Evolutionary conservation across 2,329 filamentous ascomycete genomes (phyloP).

Genomic region (Colletotrichum ledebouriae): DNA sequence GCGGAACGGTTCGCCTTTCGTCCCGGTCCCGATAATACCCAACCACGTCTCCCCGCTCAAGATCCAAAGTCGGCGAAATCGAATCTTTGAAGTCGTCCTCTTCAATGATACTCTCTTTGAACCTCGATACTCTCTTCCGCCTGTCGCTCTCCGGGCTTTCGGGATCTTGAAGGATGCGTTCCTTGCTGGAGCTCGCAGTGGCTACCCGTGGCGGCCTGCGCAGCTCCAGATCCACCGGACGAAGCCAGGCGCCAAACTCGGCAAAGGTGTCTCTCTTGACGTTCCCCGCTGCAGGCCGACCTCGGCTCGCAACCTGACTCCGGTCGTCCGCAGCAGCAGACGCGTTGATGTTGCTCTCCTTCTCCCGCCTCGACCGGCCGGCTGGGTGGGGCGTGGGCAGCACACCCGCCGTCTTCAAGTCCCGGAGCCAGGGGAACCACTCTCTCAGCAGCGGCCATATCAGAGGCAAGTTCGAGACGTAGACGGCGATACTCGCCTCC

Average conservation of each 20-base stretch:
- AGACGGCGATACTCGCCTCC: constrained; percentile 65
- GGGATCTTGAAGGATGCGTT: not conserved
- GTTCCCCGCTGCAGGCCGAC: not conserved
- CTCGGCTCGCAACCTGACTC: not conserved
- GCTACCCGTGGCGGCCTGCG: constrained; percentile 5
- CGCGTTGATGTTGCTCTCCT: not conserved
- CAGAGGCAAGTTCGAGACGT: constrained; percentile 66
- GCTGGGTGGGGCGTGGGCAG: constrained; percentile 15
- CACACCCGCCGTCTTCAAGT: not conserved
- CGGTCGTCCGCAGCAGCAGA: not conserved
- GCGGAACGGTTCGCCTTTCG: not conserved
- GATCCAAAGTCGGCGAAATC: constrained; percentile 1
- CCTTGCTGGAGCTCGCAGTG: not conserved
- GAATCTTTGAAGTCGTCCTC: not conserved
- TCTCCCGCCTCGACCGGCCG: not conserved
- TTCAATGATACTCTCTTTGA: not conserved
- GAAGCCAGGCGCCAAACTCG: constrained; percentile 28
- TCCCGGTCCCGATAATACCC: not conserved
- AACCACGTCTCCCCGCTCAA: constrained; percentile 11
- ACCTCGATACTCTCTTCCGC: not conserved
- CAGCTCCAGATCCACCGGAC: constrained; percentile 21
- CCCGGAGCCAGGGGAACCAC: constrained; percentile 34
- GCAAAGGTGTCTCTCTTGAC: constrained; percentile 19
- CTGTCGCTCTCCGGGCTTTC: not conserved
- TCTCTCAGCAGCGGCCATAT: constrained; percentile 66